Base-by-base conservation (phyloP, 2,329 filamentous ascomycete genomes). In the Colletotrichum australisinense region DNA sequence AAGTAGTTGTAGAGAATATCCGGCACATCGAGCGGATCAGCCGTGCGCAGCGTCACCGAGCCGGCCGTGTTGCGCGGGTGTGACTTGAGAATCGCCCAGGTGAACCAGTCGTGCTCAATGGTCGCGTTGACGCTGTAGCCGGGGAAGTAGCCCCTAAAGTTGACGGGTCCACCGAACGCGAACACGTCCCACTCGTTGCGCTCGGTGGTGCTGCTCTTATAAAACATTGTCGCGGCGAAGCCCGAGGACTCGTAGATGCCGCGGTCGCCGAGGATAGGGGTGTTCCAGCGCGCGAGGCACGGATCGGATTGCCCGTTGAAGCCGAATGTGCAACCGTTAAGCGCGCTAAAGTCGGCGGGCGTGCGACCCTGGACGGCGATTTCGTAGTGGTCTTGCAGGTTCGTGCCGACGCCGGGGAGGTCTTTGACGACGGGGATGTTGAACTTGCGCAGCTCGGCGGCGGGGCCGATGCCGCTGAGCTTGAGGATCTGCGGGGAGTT, bases 1-100 rank as follows among this genome's bases (percentile, higher is more conserved):
- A 89, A 92, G 80, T 87, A 92, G 80, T 90, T 89, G 83, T 91
- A 93, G 63, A 84, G 83, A 75, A 94, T 92, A 6, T 88, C 80
- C 0, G 93, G 93, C 3, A 86, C 83, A 67, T 93, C 92, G 1
- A 89, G 88, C 0, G 93, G 92, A 78, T 94, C 88, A 0, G 87
- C 82, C 0, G 89, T 91, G 19, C 84, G 84, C 5, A 95, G 87
- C 4, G 81, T 86, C 4, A 95, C 92, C 1, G 86, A 88, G 9
- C 93, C 93, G 6, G 87, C 88, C 1, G 78, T 83, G 73, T 94
- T 93, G 65, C 89, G 88, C 0, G 91, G 87, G 77, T 92, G 91
- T 0, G 88, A 87, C 80, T 93, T 92, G 66, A 94, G 84, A 3
- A 88, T 86, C 84, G 81, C 78, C 83, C 84, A 86, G 19, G 79